phyloP scores from a whole-genome alignment of 768 basidiomycete species.

The Mycena albidolilacea region DNA sequence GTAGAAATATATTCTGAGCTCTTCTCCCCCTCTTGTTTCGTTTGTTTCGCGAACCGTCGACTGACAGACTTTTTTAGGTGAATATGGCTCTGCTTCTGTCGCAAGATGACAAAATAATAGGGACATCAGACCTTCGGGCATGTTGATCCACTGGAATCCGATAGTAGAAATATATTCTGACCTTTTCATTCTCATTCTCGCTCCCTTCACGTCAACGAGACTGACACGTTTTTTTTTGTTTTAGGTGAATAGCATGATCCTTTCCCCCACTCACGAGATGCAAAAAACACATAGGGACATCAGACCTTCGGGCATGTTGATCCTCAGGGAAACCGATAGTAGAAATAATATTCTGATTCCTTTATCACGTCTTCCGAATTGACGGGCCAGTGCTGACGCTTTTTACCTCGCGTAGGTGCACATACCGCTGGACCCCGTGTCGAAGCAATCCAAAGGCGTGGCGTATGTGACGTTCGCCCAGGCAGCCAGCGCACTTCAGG shows the following conservation, averaged over 20 bases:
- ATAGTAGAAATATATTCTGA: conserved; percentile 61
- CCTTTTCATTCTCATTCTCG: conserved; percentile 2
- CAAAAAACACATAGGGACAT: conserved; percentile 53
- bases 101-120: conserved; percentile 66
- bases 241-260: conserved; percentile 48
- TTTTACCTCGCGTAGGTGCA: conserved; percentile 56
- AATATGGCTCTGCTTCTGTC: conserved; percentile 43
- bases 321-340: conserved; percentile 60
- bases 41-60: conserved; percentile 9
- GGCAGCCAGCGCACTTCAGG: conserved; percentile 65
- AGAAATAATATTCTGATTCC: conserved; percentile 57
- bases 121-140: conserved; percentile 77
- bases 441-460: conserved; percentile 65
- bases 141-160: conserved; percentile 75
- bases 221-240: neutral
- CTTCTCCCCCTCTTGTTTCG: conserved; percentile 25
- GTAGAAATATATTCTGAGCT: conserved; percentile 67
- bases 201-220: neutral
- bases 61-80: conserved; percentile 68
- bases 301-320: conserved; percentile 58
- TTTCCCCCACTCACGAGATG: conserved; percentile 43
- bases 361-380: conserved; percentile 15
- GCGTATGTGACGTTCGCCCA: conserved; percentile 65
- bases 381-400: conserved; percentile 28
- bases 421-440: conserved; percentile 60